Evolutionary conservation across 1,139 yeast genomes (phyloP).

Genomic region (Candida sanyaensis): DNA sequence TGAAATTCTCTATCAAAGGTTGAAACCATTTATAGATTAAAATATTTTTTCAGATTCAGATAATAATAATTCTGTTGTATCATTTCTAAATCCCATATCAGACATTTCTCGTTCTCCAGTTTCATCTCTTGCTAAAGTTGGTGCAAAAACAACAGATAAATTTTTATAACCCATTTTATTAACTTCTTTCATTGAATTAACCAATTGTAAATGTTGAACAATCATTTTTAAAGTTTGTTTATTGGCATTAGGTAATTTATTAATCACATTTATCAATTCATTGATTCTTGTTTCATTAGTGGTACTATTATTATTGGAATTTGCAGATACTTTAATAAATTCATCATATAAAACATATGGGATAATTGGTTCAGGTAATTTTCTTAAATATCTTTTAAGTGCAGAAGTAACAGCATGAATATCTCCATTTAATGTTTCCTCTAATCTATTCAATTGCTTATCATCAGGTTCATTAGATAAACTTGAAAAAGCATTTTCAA

Average conservation of each 20-base stretch:
- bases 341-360: slow-evolving; percentile 69
- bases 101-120: slow-evolving; percentile 81
- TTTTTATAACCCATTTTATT: slow-evolving; percentile 84
- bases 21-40: background rate
- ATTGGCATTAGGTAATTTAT: slow-evolving; percentile 68
- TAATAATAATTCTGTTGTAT: slow-evolving; percentile 74
- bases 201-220: slow-evolving; percentile 63
- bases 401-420: slow-evolving; percentile 87
- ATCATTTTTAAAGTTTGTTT: slow-evolving; percentile 55
- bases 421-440: slow-evolving; percentile 65
- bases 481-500: slow-evolving; percentile 49
- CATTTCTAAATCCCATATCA: slow-evolving; percentile 85
- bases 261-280: slow-evolving; percentile 32
- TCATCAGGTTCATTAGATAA: slow-evolving; percentile 32
- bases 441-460: slow-evolving; percentile 40
- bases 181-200: slow-evolving; percentile 46
- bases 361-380: slow-evolving; percentile 83
- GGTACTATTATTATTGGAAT: slow-evolving; percentile 40
- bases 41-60: slow-evolving; percentile 39
- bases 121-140: slow-evolving; percentile 82
- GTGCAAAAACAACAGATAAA: slow-evolving; percentile 92
- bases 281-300: slow-evolving; percentile 29
- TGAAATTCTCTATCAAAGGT: no score
- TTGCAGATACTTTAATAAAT: slow-evolving; percentile 48
- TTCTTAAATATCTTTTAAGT: slow-evolving; percentile 80